Evolutionary conservation across 1,284 basidiomycete species (phyloP), one percentile per base, ranked within the genome.

Genomic region (Schizophyllum amplum): DNA sequence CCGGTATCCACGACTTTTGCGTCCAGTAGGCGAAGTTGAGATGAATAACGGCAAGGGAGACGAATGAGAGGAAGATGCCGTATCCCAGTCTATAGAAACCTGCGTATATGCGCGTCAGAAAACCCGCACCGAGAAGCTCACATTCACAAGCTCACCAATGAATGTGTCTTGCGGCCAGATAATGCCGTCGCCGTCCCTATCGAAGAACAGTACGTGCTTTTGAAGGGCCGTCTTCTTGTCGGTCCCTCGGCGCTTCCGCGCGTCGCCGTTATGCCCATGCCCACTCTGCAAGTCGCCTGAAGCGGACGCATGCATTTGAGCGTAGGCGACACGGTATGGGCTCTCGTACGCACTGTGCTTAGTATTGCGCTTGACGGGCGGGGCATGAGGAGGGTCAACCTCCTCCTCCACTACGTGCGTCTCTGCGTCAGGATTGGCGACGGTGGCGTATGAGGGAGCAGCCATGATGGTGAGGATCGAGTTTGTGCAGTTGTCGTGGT

Each of bases 131-230:
- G 23, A 49, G 26, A 17, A 21, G 21, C 9, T 42, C 33, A 13
- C 4, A 42, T n/a, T n/a, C n/a, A n/a, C n/a, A 42, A 9, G 17
- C 33, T 22, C 3, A 49, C 17, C 22, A 13, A 66, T 69, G 58
- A 57, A 78, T 64, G 79, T 82, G 63, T 82, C 78, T 20, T 55
- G 62, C 2, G 79, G 79, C 75, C 77, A 81, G 56, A 82, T 78
- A 46, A 80, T 66, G n/a, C 79, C 80, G 63, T 81, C 79, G 25
- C 61, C 58, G 64, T 78, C 78, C 21, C 61, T 63, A 66, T 80
- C 78, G 59, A 79, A 80, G 68, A 77, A 81, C n/a, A 70, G 72
- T 61, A 75, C 71, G 60, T 80, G 78, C 48, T 64, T 64, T 62
- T 80, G 75, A 23, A 81, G 67, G 6, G 67, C 70, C 3, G 73